These are phyloP conservation scores for Taphrina flavorubra DNA, from an alignment of 1,139 yeast genomes.

Conservation along the genomic window DNA sequence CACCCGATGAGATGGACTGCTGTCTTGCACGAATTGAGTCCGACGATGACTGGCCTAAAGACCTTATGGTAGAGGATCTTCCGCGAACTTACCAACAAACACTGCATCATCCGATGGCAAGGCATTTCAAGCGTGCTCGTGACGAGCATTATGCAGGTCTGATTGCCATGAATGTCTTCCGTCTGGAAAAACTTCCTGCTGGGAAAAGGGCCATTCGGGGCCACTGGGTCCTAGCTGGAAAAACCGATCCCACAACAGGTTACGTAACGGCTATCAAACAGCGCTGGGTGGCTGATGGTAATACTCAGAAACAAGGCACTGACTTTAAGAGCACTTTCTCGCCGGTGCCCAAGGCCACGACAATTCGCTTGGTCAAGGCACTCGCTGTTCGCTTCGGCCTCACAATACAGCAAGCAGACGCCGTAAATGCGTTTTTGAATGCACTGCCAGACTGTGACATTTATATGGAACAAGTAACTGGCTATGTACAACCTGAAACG, in stretches of 20 bases:
- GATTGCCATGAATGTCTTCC: not conserved
- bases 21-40: not conserved
- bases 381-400: not conserved
- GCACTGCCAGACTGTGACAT: not conserved
- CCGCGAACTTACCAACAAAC: no score
- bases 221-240: not conserved
- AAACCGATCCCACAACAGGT: not conserved
- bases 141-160: not conserved
- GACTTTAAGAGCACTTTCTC: not conserved
- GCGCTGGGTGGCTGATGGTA: not conserved
- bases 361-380: not conserved
- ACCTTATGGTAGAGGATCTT: not conserved
- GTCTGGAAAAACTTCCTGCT: not conserved
- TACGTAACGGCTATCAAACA: not conserved
- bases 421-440: not conserved
- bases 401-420: not conserved
- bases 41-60: not conserved
- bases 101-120: not conserved
- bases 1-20: no score
- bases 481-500: not conserved
- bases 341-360: not conserved
- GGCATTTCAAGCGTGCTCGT: not conserved
- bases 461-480: not conserved
- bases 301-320: not conserved
- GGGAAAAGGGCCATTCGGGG: not conserved